These are phyloP conservation scores for Austroboletus niveus DNA, from an alignment of 1,284 basidiomycete genomes.

Conservation along the genomic window DNA sequence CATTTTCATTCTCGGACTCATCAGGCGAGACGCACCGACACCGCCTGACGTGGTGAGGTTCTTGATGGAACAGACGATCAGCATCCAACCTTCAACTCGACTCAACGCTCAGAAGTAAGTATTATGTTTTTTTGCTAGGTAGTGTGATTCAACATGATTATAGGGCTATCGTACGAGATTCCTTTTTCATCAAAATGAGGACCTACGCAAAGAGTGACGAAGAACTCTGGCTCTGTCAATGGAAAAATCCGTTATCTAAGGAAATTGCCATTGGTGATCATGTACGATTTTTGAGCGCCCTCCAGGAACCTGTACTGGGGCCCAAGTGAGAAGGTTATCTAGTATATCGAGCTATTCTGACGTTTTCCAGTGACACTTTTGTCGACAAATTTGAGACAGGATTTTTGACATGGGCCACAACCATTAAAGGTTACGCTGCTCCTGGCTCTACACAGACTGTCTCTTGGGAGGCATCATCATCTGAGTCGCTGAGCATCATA, in stretches of 20 bases:
- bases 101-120: conserved; percentile 66
- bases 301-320: conserved; percentile 42
- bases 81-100: conserved; percentile 82
- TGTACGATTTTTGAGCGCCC: conserved; percentile 43
- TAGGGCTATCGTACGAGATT: conserved; percentile 74
- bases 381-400: conserved; percentile 84
- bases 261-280: conserved; percentile 53
- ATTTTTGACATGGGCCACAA: conserved; percentile 81
- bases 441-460: conserved; percentile 43
- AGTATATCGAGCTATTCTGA: conserved; percentile 6
- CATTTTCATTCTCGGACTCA: conserved; percentile 69
- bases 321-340: conserved; percentile 18
- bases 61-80: conserved; percentile 67
- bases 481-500: conserved; percentile 61
- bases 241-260: conserved; percentile 70
- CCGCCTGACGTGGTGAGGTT: conserved; percentile 66
- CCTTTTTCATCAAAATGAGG: conserved; percentile 81
- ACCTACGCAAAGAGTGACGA: conserved; percentile 70
- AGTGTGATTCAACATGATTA: conserved; percentile 12
- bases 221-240: conserved; percentile 79
- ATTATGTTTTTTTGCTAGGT: conserved; percentile 2
- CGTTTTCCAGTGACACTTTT: conserved; percentile 44
- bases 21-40: conserved; percentile 74
- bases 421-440: conserved; percentile 66
- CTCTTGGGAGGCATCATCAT: conserved; percentile 66